These are phyloP conservation scores for Trichosanthes truncata DNA, from an alignment of 306 rosid species.

Conservation along the genomic window DNA sequence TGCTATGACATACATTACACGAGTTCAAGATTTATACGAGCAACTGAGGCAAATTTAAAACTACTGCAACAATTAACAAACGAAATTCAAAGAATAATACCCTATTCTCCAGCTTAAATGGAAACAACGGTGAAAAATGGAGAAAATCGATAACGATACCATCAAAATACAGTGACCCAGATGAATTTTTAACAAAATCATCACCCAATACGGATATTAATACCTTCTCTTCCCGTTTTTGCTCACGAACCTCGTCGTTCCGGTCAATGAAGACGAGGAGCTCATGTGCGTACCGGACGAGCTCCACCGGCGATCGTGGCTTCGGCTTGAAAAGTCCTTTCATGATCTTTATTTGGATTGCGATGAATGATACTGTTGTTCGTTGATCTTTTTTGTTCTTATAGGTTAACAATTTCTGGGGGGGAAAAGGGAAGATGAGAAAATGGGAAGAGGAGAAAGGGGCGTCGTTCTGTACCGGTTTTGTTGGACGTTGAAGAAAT, in stretches of 20 bases:
- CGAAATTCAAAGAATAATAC: neutral
- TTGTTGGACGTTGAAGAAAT: constrained; percentile 13
- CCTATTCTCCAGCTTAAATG: neutral
- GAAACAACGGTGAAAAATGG: neutral
- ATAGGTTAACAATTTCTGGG: neutral
- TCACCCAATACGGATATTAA: too few relatives aligned
- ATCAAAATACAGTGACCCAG: neutral
- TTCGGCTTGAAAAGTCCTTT: constrained; percentile 36
- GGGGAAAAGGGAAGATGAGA: neutral
- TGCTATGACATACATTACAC: neutral
- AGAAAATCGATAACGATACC: neutral
- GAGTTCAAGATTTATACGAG: neutral
- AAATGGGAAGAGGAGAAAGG: neutral
- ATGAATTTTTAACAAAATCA: neutral
- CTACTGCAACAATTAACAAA: neutral
- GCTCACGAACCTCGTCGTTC: constrained; percentile 15
- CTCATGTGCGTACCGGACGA: constrained; percentile 29
- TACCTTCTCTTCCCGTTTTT: constrained; percentile 49
- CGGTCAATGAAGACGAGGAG: constrained; percentile 24
- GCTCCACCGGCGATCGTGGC: constrained; percentile 28
- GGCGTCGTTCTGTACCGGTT: constrained; percentile 8
- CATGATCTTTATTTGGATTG: constrained; percentile 11
- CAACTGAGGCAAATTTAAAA: neutral
- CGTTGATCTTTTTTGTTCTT: neutral
- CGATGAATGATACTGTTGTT: neutral